Evolutionary conservation across 2,329 filamentous ascomycete genomes (phyloP).

Genomic region (Ophiostoma quercus): DNA sequence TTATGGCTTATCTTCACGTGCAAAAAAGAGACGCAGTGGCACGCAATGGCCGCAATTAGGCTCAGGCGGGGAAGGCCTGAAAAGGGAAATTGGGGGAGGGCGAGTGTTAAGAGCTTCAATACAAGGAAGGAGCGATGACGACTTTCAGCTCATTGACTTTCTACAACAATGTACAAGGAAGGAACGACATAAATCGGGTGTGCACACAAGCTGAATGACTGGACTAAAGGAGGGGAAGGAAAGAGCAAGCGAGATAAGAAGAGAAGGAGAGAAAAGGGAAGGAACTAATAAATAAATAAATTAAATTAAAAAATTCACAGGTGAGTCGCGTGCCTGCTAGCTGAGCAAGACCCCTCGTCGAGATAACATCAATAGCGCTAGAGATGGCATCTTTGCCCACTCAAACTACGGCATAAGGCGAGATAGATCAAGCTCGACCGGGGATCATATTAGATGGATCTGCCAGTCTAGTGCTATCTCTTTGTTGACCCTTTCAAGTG

Average conservation of each 20-base stretch:
- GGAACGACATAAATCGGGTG: neutral
- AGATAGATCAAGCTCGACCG: neutral
- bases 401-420: neutral
- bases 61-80: neutral
- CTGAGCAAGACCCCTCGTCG: neutral
- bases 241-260: neutral
- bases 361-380: constrained; percentile 1
- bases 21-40: neutral
- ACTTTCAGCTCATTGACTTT: neutral
- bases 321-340: neutral
- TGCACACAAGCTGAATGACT: neutral
- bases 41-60: neutral
- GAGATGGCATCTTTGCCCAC: constrained; percentile 4
- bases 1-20: constrained; percentile 16
- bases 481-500: neutral
- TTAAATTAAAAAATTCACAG: neutral
- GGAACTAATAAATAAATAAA: neutral
- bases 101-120: neutral
- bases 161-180: neutral
- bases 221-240: neutral
- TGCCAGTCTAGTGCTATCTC: neutral
- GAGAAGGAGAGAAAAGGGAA: neutral
- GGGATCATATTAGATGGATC: neutral
- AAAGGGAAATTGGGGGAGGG: neutral
- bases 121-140: neutral